Evolutionary conservation across 2,329 filamentous ascomycete species (phyloP).

Genomic region (Colletotrichum phormii): DNA sequence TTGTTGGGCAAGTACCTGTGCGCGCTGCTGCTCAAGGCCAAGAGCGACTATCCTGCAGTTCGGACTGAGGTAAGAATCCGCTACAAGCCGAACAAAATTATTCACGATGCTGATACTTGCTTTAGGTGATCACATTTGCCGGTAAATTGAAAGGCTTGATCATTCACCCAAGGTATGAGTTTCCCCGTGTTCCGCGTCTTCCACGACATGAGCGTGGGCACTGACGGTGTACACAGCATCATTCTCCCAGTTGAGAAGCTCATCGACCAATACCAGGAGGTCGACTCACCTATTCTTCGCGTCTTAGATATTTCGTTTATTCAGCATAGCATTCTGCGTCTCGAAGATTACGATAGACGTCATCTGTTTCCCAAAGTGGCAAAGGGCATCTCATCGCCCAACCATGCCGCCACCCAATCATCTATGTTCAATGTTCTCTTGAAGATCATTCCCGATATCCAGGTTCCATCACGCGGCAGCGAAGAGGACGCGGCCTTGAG

Average conservation of each 20-base stretch:
- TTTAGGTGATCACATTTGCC: constrained; percentile 36
- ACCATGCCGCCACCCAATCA: constrained; percentile 51
- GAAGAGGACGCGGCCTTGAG: constrained; percentile 81
- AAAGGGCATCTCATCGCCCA: constrained; percentile 68
- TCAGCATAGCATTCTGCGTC: constrained; percentile 76
- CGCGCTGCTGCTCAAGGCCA: constrained; percentile 86
- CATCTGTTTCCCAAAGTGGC: constrained; percentile 79
- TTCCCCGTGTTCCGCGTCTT: background rate
- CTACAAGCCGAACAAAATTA: constrained; percentile 4
- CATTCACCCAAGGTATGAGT: constrained; percentile 20
- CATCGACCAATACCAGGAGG: constrained; percentile 87
- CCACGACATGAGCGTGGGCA: background rate
- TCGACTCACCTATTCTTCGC: constrained; percentile 78
- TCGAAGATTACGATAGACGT: constrained; percentile 70
- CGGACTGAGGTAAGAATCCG: constrained; percentile 52
- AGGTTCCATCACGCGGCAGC: constrained; percentile 80
- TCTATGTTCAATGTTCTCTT: constrained; percentile 87
- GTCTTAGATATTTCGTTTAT: constrained; percentile 92
- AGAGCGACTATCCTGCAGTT: constrained; percentile 82
- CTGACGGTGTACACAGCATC: constrained; percentile 58
- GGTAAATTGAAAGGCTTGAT: constrained; percentile 23
- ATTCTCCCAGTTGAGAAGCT: constrained; percentile 87
- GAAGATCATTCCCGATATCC: constrained; percentile 77
- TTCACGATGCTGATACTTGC: background rate
- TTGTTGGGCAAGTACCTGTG: constrained; percentile 83